Percentiles rank a stretch among this genome's conserved stretches.
Conservation (phyloP, 2,329 filamentous ascomycete genomes). For the Talaromyces sp. region DNA sequence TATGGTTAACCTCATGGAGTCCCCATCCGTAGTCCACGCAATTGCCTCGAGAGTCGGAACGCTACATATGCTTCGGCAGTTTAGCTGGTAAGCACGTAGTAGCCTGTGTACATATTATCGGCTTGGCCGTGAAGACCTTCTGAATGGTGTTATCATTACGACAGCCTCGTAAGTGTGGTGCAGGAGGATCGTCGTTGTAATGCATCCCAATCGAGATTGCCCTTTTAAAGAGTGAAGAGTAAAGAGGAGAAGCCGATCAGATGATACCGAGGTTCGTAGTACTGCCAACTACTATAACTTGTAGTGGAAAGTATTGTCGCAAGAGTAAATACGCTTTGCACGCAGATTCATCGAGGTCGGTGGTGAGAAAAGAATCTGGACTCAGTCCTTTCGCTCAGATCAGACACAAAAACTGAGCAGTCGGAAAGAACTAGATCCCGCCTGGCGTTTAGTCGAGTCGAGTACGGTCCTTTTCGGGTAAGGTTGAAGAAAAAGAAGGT, state of each 20-base stretch:
- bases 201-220: background rate
- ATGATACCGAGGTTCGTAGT: background rate
- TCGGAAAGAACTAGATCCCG: conserved; percentile 1
- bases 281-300: background rate
- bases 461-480: conserved; percentile 17
- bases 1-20: conserved; percentile 19
- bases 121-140: background rate
- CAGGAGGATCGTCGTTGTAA: background rate
- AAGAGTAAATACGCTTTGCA: background rate
- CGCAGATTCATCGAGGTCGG: background rate
- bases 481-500: conserved; percentile 8
- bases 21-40: background rate
- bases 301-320: background rate
- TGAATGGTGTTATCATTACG: background rate
- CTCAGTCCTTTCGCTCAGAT: too few relatives aligned
- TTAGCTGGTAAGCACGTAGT: background rate
- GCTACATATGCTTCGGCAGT: background rate
- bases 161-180: background rate
- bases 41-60: background rate
- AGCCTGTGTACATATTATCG: background rate
- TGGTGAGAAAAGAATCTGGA: background rate
- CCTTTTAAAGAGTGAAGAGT: background rate
- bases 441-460: background rate
- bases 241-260: background rate
- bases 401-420: background rate